phyloP scores from a whole-genome alignment of 768 basidiomycete species.

The Boletus subcaerulescens region DNA sequence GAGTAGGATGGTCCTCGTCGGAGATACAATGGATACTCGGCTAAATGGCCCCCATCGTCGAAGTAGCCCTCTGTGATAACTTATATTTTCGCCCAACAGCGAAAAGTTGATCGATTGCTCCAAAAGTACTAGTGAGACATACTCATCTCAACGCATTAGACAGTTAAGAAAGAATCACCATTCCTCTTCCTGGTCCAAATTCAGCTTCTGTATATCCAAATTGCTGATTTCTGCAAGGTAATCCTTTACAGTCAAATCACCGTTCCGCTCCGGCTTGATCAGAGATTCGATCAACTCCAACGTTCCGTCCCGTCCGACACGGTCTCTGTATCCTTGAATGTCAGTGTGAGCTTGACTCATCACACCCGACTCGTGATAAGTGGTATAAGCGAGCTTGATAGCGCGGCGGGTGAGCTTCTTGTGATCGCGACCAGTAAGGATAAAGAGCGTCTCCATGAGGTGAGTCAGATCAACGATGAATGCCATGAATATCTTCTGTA shows the following conservation, averaged over 20 bases:
- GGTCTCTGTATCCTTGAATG: background rate
- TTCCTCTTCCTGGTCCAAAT: no score
- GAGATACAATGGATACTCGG: no score
- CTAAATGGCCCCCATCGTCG: no score
- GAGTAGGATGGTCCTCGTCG: no score
- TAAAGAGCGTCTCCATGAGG: background rate
- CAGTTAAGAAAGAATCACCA: no score
- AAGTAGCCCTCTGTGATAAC: no score
- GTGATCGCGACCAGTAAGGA: background rate
- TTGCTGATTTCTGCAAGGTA: no score
- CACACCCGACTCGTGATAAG: background rate
- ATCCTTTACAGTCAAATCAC: background rate
- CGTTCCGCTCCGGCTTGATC: background rate
- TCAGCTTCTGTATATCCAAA: no score
- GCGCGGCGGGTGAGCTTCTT: background rate
- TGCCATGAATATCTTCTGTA: background rate
- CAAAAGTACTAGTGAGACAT: no score
- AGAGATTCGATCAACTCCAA: background rate
- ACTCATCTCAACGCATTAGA: no score
- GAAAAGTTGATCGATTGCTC: no score
- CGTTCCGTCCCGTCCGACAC: background rate
- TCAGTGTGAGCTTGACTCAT: background rate
- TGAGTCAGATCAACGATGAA: background rate
- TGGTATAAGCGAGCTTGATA: background rate
- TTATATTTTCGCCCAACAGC: no score